Evolutionary conservation across 345 rosid species (phyloP), one percentile per base, ranked within the genome.

Genomic region (Litchi chinensis): DNA sequence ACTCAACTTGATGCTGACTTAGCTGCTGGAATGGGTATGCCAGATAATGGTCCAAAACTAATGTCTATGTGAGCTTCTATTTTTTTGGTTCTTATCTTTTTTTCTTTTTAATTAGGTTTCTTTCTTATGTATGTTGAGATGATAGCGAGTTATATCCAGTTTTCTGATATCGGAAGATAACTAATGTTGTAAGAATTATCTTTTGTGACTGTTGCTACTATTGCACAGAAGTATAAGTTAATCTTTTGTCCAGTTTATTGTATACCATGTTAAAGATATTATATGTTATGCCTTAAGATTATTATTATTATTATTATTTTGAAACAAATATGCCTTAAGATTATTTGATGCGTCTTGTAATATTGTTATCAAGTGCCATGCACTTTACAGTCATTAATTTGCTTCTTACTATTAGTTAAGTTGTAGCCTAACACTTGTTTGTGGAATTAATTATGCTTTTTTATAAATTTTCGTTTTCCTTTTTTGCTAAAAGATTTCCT

Each of bases 1-100:
- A 84, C 96, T 11, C 98, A 95, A 81, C 95, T 95, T 5, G 97
- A 95, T 83, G 98, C 99, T 9, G 98, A 94, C 18, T 88, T 93
- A 77, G 98, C 99, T 10, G 94, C 83, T 73, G 99, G 98, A 82
- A 94, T 90, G 99, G 99, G 98, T 39, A 90, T 86, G 92, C 99
- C 99, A 0, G 97, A 96, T 76, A 92, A 92, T 87, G 99, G 99
- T 22, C 91, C 92, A 15, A 90, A 88, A 84, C 89, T 95, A 73
- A 90, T 90, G 93, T 71, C 90, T 0, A 56, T 79, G 62, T 92
- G 86, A 90, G 71, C 78, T 26, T 43, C 39, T 5, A 77, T 11
- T 77, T 63, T 80, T 71, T 73, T 13, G 22, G 28, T 46, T 64
- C 52, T 50, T 57, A 64, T 21, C 10, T 59, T n/a, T 7, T 8